Evolutionary conservation across 257 asterid species (phyloP), one percentile per base, ranked within the genome.

Genomic region (Plantago elongata): DNA sequence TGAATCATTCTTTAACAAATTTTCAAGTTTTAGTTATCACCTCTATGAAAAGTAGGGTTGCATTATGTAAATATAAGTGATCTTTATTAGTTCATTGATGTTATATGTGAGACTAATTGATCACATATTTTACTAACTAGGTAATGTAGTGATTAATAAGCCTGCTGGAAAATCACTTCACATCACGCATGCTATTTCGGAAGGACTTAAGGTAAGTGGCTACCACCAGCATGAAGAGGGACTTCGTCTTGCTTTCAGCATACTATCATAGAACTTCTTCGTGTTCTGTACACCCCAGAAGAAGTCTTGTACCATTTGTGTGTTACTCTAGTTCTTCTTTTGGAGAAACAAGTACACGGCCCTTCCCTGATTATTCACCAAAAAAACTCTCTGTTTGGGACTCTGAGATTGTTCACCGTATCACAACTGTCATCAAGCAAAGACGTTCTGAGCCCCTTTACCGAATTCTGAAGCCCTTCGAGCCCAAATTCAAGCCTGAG

Each of bases 301-400:
- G 61, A 69, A 75, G 60, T 37, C 73, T 13, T 64, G 63, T 69
- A 45, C 55, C 85, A 51, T 54, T 66, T 46, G 65, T 60, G 16
- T 62, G 69, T 57, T 64, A 72, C 63, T 68, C 74, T 44, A 72
- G 70, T 55, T 72, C 54, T 63, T 68, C 77, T 40, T 63, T 79
- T 61, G 63, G 65, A 64, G 67, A 74, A 65, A 73, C 63, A 22
- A 69, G 60, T 55, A 52, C 54, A 11, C 76, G 97, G 68, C 68
- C 95, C 18, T 92, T 92, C 72, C 99, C 97, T 45, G 83, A 86
- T 71, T 92, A 89, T 72, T 89, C 89, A 13, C 84, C 94, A 0
- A 89, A 83, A 74, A 92, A 72, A 63, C 95, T 91, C 51, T 81
- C 94, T 38, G 67, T 83, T 70, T 78, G 65, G 75, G 97, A 92